Evolutionary conservation across 2,329 filamentous ascomycete species (phyloP).

Genomic region (Colletotrichum lentis): DNA sequence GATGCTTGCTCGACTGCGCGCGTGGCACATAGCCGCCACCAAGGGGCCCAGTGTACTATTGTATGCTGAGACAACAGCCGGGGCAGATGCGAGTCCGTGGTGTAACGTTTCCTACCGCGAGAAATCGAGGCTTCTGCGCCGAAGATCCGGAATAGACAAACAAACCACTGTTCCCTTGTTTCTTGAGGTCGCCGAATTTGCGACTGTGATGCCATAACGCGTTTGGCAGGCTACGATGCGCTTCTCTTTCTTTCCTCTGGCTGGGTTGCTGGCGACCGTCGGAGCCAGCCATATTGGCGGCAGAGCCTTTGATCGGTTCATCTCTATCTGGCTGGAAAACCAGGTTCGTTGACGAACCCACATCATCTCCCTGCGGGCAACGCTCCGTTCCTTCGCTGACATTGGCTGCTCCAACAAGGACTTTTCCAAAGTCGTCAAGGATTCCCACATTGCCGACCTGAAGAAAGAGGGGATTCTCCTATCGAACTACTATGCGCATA

Average conservation of each 20-base stretch:
- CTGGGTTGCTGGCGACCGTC: slow-evolving; percentile 22
- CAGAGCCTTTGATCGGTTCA: slow-evolving; percentile 53
- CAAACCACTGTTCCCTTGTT: too few relatives aligned
- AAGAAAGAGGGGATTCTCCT: slow-evolving; percentile 55
- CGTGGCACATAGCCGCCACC: slow-evolving; percentile 16
- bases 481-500: slow-evolving; percentile 56
- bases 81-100: slow-evolving; percentile 20
- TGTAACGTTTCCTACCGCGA: neutral
- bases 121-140: neutral
- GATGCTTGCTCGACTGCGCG: slow-evolving; percentile 18
- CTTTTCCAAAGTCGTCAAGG: slow-evolving; percentile 51
- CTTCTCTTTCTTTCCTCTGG: neutral
- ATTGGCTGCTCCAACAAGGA: slow-evolving; percentile 47
- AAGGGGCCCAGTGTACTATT: slow-evolving; percentile 13
- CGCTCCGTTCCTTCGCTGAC: slow-evolving; percentile 23
- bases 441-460: slow-evolving; percentile 52
- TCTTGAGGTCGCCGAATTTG: neutral
- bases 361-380: slow-evolving; percentile 5
- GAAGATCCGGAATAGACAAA: neutral
- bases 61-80: slow-evolving; percentile 30
- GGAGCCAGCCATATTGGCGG: slow-evolving; percentile 43
- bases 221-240: slow-evolving; percentile 18
- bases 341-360: slow-evolving; percentile 45
- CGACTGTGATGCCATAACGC: neutral
- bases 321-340: slow-evolving; percentile 57